Evolutionary conservation across 768 basidiomycete genomes (phyloP).

Genomic region (Rhodotorula kratochvilovae): DNA sequence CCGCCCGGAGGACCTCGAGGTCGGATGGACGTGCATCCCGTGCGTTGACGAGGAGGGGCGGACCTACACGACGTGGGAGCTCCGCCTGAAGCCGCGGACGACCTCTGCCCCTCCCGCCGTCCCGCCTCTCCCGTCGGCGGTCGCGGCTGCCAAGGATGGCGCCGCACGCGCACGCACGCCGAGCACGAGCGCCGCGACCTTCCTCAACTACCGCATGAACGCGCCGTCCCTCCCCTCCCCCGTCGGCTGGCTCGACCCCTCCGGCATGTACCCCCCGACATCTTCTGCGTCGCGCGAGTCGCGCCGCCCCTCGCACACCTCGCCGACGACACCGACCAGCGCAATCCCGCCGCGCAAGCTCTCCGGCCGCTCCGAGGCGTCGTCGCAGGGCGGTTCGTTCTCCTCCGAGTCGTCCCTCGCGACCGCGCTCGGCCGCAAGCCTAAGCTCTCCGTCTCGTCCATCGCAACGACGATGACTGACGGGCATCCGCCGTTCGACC

Average conservation of each 20-base stretch:
- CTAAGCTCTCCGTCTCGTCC: conserved; percentile 9
- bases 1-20: conserved; percentile 28
- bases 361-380: conserved; percentile 7
- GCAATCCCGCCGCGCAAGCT: neutral
- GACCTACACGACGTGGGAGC: conserved; percentile 24
- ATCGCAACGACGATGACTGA: neutral
- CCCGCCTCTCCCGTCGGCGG: neutral
- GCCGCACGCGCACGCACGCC: neutral
- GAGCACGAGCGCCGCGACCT: conserved; percentile 6
- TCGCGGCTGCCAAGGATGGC: neutral
- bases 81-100: conserved; percentile 12
- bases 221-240: neutral
- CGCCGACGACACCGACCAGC: neutral
- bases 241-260: neutral
- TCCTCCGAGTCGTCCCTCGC: conserved; percentile 1
- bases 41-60: conserved; percentile 8
- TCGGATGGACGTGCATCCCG: conserved; percentile 10
- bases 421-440: neutral
- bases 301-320: neutral
- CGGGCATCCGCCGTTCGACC: conserved; percentile 5
- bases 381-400: conserved; percentile 3
- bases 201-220: conserved; percentile 31
- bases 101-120: no score
- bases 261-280: neutral
- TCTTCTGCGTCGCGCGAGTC: neutral